Percentiles rank a stretch among this genome's conserved stretches.
These are phyloP conservation scores for Fusarium sp. DNA, from an alignment of 2,329 filamentous ascomycete species.

Conservation along the genomic window DNA sequence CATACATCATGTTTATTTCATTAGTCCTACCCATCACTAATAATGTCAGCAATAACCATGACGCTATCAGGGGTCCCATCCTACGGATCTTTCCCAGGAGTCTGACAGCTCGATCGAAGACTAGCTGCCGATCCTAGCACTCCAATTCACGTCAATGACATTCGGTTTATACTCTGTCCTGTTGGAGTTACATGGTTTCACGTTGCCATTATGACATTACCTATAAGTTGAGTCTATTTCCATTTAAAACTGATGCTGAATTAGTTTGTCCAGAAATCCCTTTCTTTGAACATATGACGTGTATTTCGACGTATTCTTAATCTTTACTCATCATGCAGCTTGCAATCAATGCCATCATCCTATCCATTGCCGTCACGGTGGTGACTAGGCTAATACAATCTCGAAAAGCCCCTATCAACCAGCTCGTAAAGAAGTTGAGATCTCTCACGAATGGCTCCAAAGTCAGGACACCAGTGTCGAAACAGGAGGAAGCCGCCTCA, in stretches of 20 bases:
- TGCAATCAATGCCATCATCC: neutral
- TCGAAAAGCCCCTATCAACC: neutral
- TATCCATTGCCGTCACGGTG: fast-evolving
- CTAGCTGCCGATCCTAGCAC: neutral
- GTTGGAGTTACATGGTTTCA: too few relatives aligned
- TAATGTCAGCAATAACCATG: neutral
- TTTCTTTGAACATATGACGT: neutral
- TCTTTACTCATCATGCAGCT: neutral
- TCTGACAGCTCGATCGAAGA: neutral
- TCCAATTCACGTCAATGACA: neutral
- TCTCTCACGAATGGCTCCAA: neutral
- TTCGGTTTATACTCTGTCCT: neutral
- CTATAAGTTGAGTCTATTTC: neutral
- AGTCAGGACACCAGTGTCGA: fast-evolving
- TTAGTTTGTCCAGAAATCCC: too few relatives aligned
- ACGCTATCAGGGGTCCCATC: neutral
- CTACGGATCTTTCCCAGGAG: neutral
- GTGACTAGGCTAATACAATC: neutral
- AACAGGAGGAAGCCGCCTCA: neutral
- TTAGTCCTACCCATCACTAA: neutral
- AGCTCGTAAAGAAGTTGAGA: neutral
- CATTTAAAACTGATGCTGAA: too few relatives aligned
- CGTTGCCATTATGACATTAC: neutral
- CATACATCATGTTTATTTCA: neutral
- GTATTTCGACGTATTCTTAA: too few relatives aligned